Percentiles rank a stretch among this genome's conserved stretches.
These are phyloP conservation scores for Flaveria bidentis DNA, from an alignment of 129 eudicot species.

Conservation along the genomic window DNA sequence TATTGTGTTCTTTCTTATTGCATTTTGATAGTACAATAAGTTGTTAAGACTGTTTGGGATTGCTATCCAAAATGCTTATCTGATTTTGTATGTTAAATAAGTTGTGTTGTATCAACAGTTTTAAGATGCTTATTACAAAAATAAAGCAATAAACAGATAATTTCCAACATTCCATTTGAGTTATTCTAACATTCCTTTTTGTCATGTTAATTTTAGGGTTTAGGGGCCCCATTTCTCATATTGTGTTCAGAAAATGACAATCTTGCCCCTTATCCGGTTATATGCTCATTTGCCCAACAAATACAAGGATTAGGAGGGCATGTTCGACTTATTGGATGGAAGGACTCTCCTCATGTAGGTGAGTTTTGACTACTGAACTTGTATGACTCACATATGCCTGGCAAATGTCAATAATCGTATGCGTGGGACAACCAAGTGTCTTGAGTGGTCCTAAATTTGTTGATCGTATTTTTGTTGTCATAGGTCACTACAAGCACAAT, in stretches of 20 bases:
- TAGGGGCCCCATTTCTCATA: conserved; percentile 82
- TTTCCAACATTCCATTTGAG: neutral
- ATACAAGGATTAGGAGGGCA: conserved; percentile 71
- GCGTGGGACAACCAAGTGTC: neutral
- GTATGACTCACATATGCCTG: neutral
- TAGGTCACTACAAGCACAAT: conserved; percentile 62
- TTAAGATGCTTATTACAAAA: neutral
- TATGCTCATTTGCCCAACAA: conserved; percentile 62
- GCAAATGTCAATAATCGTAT: neutral
- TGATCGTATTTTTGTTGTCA: neutral
- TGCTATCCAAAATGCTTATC: neutral
- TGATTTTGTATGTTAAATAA: neutral
- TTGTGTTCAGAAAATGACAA: conserved; percentile 72
- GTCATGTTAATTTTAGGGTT: conserved; percentile 39
- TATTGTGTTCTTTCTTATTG: neutral
- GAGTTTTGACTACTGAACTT: conserved; percentile 29
- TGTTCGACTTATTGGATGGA: conserved; percentile 67
- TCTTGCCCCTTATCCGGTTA: conserved; percentile 58
- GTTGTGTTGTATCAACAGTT: neutral
- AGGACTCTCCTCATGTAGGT: conserved; percentile 67
- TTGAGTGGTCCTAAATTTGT: neutral
- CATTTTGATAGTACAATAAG: neutral
- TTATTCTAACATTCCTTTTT: neutral
- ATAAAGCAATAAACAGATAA: neutral
- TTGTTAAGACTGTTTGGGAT: neutral